Base-by-base conservation (phyloP, 2,329 filamentous ascomycete species). In the Arthrobotrys musiformis region DNA sequence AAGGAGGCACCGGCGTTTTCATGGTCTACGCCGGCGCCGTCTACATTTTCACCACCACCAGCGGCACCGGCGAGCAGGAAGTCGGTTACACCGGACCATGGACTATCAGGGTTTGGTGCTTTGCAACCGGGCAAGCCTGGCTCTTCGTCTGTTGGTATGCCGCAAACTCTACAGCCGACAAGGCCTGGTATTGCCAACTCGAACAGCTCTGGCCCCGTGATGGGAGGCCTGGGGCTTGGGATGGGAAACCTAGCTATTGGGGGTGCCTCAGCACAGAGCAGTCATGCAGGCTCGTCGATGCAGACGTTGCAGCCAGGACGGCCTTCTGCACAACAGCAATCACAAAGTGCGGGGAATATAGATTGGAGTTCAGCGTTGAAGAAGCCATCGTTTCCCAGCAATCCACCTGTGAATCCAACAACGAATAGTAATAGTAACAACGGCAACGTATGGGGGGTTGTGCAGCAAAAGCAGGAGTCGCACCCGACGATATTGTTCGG, bases 1-100 rank as follows among this genome's bases (percentile, higher is more conserved):
- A 63, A 62, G 3, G 81, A 19, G 84, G 84, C 40, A 82, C 85
- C 0, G 83, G 85, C 81, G 85, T 87, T 79, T 82, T 84, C 42
- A 82, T 83, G 79, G 15, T 83, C 81, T 63, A 83, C 83, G 1
- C 80, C 82, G 11, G 80, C 84, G 11, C 83, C 83, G 54, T 84
- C 85, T 1, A 82, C 86, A 1, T 81, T 63, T 33, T 26, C 74
- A 56, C 64, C 75, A 26, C 44, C 35, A 17, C n/a, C 82, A 86
- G 1, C 85, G 86, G 84, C 87, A 4, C 83, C 84, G n/a, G 5
- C 40, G 9, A 42, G 9, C 15, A 82, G 82, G 5, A 83, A 52
- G 33, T 54, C 61, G 1, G 58, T 70, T 42, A 67, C 54, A 44
- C 64, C 46, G 8, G 68, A 68, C 30, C 78, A 61, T 15, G 17